Base-by-base conservation (phyloP, 2,329 filamentous ascomycete species). In the Fusarium sp. region DNA sequence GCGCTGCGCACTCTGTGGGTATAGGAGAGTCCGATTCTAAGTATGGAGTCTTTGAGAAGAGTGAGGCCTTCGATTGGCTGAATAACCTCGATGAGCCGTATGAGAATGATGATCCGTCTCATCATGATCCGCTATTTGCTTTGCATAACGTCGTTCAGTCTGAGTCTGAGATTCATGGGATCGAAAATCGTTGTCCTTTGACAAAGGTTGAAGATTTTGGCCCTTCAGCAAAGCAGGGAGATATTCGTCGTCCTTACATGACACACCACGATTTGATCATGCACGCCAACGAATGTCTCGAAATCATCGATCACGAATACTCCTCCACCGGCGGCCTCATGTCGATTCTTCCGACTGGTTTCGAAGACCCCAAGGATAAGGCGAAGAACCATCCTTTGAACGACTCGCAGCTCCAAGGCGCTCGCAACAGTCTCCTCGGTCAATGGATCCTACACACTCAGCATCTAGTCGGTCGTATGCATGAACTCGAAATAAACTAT, bases 241-340 rank as follows among this genome's bases (percentile, higher is more conserved):
- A 45, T 5, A 27, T 49, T 37, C 69, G 57, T 11, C 74, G 70
- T 37, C 83, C 81, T 5, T 85, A 82, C 58, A 78, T 80, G 47
- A 81, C 77, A 52, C 84, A 87, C 64, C 78, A 82, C 63, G 80
- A 80, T 31, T 80, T 89, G 17, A 76, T 87, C 27, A 79, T 81
- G 77, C 87, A 89, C 72, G 86, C 87, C 60, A 88, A 89, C 71
- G 81, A 84, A 59, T 85, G 86, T 49, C 82, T 89, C 8, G 86
- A 88, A 76, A 79, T 85, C 4, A 81, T 89, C 9, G 87, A 89
- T 66, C 85, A 88, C 71, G 86, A 88, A 73, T 86, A 84, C 69
- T 80, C 81, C 41, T 78, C 81, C 25, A 83, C 84, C 35, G 87
- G 87, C 17, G 87, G 87, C 4, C 76, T 89, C 18, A 77, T 89